phyloP scores from a whole-genome alignment of 805 yeast genomes.

The Saturnispora bothae region DNA sequence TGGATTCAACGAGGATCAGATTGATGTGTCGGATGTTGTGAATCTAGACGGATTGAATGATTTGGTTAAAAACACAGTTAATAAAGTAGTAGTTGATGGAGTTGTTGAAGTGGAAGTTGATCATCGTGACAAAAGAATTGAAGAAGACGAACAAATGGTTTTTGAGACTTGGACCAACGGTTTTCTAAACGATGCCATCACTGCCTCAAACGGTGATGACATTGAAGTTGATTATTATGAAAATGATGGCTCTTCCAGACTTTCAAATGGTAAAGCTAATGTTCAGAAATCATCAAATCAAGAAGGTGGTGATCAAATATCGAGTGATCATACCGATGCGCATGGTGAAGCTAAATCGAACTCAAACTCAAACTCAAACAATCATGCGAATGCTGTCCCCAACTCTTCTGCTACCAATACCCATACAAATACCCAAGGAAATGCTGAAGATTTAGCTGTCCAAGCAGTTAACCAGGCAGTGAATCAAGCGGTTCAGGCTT shows the following conservation, averaged over 20 bases:
- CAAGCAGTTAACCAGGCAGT: conserved; percentile 21
- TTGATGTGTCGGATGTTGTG: conserved; percentile 8
- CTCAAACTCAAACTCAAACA: not conserved
- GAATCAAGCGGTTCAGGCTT: conserved; percentile 10
- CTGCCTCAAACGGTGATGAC: too few relatives aligned
- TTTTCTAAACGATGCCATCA: conserved; percentile 33
- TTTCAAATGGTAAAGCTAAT: too few relatives aligned
- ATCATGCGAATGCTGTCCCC: not conserved
- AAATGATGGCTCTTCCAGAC: too few relatives aligned
- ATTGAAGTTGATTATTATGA: conserved; percentile 9
- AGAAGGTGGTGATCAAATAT: not conserved
- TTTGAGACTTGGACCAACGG: conserved; percentile 46
- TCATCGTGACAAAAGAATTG: conserved; percentile 11
- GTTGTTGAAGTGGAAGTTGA: not conserved
- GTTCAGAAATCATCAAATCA: too few relatives aligned
- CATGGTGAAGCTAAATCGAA: not conserved
- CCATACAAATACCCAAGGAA: conserved; percentile 4
- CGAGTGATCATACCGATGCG: not conserved
- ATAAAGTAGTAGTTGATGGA: not conserved
- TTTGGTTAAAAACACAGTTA: conserved; percentile 2
- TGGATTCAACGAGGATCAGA: not conserved
- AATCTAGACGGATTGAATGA: conserved; percentile 5
- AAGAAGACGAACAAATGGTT: conserved; percentile 35
- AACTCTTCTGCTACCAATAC: not conserved
- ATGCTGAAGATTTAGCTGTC: conserved; percentile 24